Conservation (phyloP, 345 rosid species). For the Excoecaria agallocha region DNA sequence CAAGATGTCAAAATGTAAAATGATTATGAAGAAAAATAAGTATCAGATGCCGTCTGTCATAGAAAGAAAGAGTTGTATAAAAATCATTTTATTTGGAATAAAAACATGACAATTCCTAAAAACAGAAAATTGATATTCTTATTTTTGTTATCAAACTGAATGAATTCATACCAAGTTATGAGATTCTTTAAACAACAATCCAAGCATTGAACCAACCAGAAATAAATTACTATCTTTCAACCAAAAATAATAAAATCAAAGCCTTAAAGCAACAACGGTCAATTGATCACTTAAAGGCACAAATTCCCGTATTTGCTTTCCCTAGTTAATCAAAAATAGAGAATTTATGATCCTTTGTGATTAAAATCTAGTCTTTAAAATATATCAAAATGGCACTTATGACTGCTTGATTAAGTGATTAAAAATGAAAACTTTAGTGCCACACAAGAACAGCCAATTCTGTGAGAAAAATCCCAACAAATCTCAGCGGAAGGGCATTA, state of each 20-base stretch:
- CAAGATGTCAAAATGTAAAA: not conserved
- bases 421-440: not conserved
- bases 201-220: conserved; percentile 1
- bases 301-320: conserved; percentile 1
- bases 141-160: no score
- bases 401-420: not conserved
- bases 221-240: not conserved
- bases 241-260: not conserved
- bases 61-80: no score
- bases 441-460: not conserved
- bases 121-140: no score
- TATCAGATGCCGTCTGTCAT: no score
- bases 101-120: no score
- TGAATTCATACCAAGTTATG: not conserved
- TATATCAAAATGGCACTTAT: no score
- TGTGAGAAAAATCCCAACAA: not conserved
- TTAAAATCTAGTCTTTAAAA: not conserved
- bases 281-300: not conserved
- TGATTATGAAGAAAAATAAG: not conserved
- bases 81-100: no score
- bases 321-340: not conserved
- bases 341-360: not conserved
- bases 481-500: not conserved
- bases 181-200: not conserved
- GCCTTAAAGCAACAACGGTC: not conserved